These are phyloP conservation scores for Trypanosoma grayi DNA, from an alignment of 208 protist genomes.

Conservation along the genomic window DNA sequence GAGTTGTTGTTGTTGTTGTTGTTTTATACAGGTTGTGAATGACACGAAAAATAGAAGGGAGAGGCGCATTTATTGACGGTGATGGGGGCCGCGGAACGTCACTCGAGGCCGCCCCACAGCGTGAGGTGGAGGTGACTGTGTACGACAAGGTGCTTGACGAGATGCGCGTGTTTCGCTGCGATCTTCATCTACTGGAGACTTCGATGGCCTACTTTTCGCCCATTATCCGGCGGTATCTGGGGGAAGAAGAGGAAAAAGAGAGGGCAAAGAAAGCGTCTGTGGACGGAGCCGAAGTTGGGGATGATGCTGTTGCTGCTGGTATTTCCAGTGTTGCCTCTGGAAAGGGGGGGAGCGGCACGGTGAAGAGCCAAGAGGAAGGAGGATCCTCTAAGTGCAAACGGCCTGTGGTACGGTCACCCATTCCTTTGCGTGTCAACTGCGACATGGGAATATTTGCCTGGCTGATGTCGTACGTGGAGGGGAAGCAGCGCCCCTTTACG, in stretches of 20 bases:
- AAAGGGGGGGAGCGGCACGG: not conserved
- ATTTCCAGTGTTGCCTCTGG: not conserved
- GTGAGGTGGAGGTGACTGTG: conserved; percentile 55
- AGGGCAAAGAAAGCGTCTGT: not conserved
- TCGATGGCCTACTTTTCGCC: conserved; percentile 74
- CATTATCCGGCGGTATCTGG: conserved; percentile 41
- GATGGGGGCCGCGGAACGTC: not conserved
- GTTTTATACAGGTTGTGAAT: not conserved
- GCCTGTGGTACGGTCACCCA: not conserved
- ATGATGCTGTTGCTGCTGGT: not conserved
- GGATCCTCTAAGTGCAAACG: not conserved
- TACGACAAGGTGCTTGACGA: conserved; percentile 43
- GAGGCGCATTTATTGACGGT: too few relatives aligned
- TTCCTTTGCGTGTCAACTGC: conserved; percentile 67
- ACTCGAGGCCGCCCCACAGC: conserved; percentile 3
- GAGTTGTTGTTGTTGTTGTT: not conserved
- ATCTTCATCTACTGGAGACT: conserved; percentile 34
- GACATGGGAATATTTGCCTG: conserved; percentile 67
- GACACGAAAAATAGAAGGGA: too few relatives aligned
- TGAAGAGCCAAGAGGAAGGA: not conserved
- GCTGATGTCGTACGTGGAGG: conserved; percentile 61
- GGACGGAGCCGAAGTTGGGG: not conserved
- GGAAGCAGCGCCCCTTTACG: conserved; percentile 37
- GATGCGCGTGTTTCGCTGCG: conserved; percentile 44
- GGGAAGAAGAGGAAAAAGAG: conserved; percentile 26